Conservation (phyloP, 2,329 filamentous ascomycete species). For the Epichloe sp. region DNA sequence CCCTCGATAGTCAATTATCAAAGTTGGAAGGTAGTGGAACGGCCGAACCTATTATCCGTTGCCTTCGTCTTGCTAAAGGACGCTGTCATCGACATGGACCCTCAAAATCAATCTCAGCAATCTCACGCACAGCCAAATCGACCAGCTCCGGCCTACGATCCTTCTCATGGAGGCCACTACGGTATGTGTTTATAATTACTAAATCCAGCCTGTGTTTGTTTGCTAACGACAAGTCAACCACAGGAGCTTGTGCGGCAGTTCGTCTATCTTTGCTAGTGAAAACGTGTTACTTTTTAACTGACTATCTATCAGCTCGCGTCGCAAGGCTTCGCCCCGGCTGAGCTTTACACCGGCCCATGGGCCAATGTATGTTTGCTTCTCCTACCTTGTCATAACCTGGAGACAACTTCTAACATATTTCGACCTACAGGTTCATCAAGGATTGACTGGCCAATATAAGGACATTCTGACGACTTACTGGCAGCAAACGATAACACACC, state of each 20-base stretch:
- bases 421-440: slow-evolving; percentile 72
- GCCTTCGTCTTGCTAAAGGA: neutral
- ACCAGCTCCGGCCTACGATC: slow-evolving; percentile 57
- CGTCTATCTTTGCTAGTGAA: slow-evolving; percentile 7
- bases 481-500: slow-evolving; percentile 94
- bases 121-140: slow-evolving; percentile 45
- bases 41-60: neutral
- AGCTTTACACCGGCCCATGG: slow-evolving; percentile 90
- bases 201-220: neutral
- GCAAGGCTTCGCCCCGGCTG: slow-evolving; percentile 79
- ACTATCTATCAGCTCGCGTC: slow-evolving; percentile 54
- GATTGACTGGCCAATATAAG: slow-evolving; percentile 80
- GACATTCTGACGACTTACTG: slow-evolving; percentile 98
- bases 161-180: slow-evolving; percentile 63
- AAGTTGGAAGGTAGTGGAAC: neutral
- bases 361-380: slow-evolving; percentile 58
- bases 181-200: slow-evolving; percentile 36
- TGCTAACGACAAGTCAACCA: slow-evolving; percentile 10
- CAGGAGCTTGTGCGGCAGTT: slow-evolving; percentile 36
- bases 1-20: neutral
- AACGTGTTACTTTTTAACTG: slow-evolving; percentile 10
- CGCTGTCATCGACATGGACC: slow-evolving; percentile 20
- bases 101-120: slow-evolving; percentile 33
- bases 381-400: neutral
- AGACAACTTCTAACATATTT: neutral